Evolutionary conservation across 2,329 filamentous ascomycete species (phyloP).

Genomic region (Phialophora verrucosa): DNA sequence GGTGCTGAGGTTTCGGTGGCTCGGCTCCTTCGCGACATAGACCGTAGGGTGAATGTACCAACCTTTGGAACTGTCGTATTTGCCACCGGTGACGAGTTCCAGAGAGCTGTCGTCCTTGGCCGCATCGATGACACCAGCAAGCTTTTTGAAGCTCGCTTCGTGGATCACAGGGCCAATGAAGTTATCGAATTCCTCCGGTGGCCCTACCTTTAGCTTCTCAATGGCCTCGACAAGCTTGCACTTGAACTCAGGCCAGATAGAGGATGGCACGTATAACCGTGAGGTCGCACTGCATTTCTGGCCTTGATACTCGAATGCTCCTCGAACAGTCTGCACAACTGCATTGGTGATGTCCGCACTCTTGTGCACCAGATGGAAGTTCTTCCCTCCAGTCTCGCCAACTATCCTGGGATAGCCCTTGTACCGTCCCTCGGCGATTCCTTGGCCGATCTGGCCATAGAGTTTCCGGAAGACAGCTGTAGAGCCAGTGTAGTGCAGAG

Average conservation of each 20-base stretch:
- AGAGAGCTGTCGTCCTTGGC: slow-evolving; percentile 72
- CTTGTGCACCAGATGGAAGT: slow-evolving; percentile 78
- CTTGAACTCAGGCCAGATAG: slow-evolving; percentile 72
- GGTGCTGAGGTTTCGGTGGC: slow-evolving; percentile 70
- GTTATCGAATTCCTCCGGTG: slow-evolving; percentile 68
- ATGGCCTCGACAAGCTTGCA: slow-evolving; percentile 67
- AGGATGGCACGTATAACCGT: slow-evolving; percentile 73
- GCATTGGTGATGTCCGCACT: slow-evolving; percentile 75
- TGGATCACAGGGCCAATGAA: slow-evolving; percentile 85
- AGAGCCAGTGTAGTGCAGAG: slow-evolving; percentile 86
- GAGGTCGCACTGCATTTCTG: slow-evolving; percentile 85
- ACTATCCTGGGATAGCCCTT: slow-evolving; percentile 79
- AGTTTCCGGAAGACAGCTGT: slow-evolving; percentile 83
- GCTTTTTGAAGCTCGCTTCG: slow-evolving; percentile 74
- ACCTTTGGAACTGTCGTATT: slow-evolving; percentile 72
- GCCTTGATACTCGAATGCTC: slow-evolving; percentile 81
- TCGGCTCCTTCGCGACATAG: slow-evolving; percentile 70
- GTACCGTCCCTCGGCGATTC: slow-evolving; percentile 79
- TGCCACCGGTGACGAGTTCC: slow-evolving; percentile 71
- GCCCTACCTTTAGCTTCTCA: slow-evolving; percentile 69
- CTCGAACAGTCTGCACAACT: slow-evolving; percentile 75
- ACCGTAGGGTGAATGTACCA: slow-evolving; percentile 80
- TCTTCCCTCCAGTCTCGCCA: slow-evolving; percentile 84
- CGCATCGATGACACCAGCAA: slow-evolving; percentile 72
- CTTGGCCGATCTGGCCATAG: slow-evolving; percentile 80